Base-by-base conservation (phyloP, 75 land plant species). In the Pinus taeda region DNA sequence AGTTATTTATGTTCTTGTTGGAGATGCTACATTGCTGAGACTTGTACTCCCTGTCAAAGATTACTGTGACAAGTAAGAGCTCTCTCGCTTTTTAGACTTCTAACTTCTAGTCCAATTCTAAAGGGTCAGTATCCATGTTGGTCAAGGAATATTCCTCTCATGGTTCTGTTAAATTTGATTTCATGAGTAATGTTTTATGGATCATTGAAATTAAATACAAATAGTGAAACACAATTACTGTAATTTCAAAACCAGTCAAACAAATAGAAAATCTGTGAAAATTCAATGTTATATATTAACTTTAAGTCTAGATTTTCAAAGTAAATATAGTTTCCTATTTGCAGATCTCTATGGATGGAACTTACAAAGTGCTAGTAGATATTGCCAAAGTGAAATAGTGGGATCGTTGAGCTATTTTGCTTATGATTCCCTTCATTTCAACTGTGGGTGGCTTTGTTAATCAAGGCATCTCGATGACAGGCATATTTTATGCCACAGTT, bases 1-100 rank as follows among this genome's bases (percentile, higher is more conserved):
- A 65, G 80, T 97, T n/a, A 36, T 95, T 63, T 97, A 95, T 80
- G 83, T 80, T 55, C 74, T 97, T 62, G 87, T 95, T 11, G 99
- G 92, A 17, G 89, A 95, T 72, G 79, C 86, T 71, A 86, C 88
- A 15, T 74, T 90, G 82, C 80, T 89, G 73, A 89, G 89, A 58
- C 88, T 88, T 61, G 59, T 90, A 55, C 77, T 93, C 64, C 77
- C 84, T 33, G 80, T 91, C 6, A 86, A 82, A 67, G 89, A 88
- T 15, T 86, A 85, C 65, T 86, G 81, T 77, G 81, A 78, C 30
- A 77, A 81, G 98, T 95, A 75, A 80, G 80, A 80, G 59, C 45
- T 61, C 37, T 53, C 6, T 26, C 33, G 22, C n/a, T 0, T 57
- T 65, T 57, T 29, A 57, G 11, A 11, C 12, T 49, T 49, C 55